These are phyloP conservation scores for Vitis hybrid DNA, from an alignment of 177 flowering plant species.

Conservation along the genomic window DNA sequence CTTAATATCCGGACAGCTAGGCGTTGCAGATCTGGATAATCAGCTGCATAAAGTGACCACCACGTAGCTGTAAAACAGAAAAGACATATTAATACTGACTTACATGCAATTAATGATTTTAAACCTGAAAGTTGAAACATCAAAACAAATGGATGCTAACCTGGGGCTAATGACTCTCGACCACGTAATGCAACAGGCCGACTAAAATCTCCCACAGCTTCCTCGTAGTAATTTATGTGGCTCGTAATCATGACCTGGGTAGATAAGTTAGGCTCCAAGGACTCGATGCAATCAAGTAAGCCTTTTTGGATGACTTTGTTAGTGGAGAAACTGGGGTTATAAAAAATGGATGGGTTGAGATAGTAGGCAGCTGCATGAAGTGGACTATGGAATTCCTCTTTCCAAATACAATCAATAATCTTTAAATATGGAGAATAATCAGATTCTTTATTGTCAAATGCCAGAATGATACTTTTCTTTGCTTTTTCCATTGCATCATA, in stretches of 20 bases:
- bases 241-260: slow-evolving; percentile 43
- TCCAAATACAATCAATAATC: slow-evolving; percentile 40
- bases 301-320: slow-evolving; percentile 41
- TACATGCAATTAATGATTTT: neutral
- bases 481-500: slow-evolving; percentile 48
- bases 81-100: neutral
- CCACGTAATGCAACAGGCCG: slow-evolving; percentile 41
- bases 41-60: slow-evolving; percentile 38
- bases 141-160: slow-evolving; percentile 13
- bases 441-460: slow-evolving; percentile 31
- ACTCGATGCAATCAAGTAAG: slow-evolving; percentile 47
- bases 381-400: slow-evolving; percentile 39
- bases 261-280: slow-evolving; percentile 32
- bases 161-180: slow-evolving; percentile 41
- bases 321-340: slow-evolving; percentile 28
- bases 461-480: slow-evolving; percentile 24
- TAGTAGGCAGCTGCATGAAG: slow-evolving; percentile 50
- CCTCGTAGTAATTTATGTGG: slow-evolving; percentile 37
- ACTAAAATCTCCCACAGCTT: slow-evolving; percentile 44
- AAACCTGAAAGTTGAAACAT: neutral
- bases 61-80: slow-evolving; percentile 31
- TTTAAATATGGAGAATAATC: slow-evolving; percentile 32
- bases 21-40: slow-evolving; percentile 34
- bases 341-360: slow-evolving; percentile 44
- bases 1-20: slow-evolving; percentile 37